phyloP scores from a whole-genome alignment of 177 flowering plant species.

The Telopea speciosissima region DNA sequence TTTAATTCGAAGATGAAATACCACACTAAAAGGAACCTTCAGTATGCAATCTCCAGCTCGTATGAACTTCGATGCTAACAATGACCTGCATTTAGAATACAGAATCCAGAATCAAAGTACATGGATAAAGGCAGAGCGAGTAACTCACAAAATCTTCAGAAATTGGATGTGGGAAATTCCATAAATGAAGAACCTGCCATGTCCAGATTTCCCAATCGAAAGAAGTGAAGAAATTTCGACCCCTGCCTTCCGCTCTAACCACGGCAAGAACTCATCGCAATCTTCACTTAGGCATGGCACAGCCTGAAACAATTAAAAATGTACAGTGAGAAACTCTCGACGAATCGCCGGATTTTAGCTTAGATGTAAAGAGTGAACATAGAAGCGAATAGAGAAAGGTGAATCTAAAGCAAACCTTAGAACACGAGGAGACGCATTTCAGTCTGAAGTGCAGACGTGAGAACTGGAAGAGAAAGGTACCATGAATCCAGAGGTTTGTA shows the following conservation, averaged over 20 bases:
- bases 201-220: background rate
- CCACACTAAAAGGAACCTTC: slow-evolving; percentile 68
- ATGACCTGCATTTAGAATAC: slow-evolving; percentile 16
- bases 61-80: slow-evolving; percentile 54
- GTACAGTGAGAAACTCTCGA: too few species aligned
- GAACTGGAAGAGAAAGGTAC: too few species aligned
- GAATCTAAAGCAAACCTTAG: too few species aligned
- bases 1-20: slow-evolving; percentile 18
- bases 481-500: too few species aligned
- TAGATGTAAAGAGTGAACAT: too few species aligned
- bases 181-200: background rate
- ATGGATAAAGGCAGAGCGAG: background rate
- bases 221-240: background rate
- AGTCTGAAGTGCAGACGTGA: too few species aligned
- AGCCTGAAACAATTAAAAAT: too few species aligned
- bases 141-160: background rate
- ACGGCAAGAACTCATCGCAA: background rate
- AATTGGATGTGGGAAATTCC: too few species aligned
- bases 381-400: too few species aligned
- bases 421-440: too few species aligned
- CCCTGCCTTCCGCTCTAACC: background rate
- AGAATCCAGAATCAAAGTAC: background rate
- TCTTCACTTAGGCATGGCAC: background rate
- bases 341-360: too few species aligned
- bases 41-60: slow-evolving; percentile 59